These are phyloP conservation scores for Closterium sp. DNA, from an alignment of 139 green algal genomes.

Conservation along the genomic window DNA sequence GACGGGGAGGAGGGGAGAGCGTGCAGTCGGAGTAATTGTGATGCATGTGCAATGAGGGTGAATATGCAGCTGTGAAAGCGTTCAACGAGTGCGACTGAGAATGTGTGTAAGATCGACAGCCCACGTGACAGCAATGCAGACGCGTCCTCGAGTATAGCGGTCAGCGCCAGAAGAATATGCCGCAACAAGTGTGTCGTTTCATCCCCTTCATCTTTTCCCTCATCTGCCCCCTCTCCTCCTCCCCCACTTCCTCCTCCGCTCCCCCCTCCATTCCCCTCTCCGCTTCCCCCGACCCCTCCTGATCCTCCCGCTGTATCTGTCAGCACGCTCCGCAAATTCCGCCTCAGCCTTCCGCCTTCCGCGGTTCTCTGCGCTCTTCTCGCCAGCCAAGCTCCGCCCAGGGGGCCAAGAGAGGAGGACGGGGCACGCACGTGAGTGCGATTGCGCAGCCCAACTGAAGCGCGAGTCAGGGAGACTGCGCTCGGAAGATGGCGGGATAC, in stretches of 20 bases:
- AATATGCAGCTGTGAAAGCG: neutral
- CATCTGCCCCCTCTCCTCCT: neutral
- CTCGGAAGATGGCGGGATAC: neutral
- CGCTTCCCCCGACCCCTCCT: neutral
- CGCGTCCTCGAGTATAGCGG: neutral
- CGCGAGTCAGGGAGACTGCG: neutral
- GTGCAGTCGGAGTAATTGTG: neutral
- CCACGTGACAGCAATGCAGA: neutral
- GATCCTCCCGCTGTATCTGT: neutral
- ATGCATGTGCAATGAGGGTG: neutral
- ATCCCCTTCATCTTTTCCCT: neutral
- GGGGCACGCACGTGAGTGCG: neutral
- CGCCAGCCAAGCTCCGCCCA: neutral
- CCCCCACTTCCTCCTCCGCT: neutral
- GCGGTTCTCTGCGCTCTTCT: neutral
- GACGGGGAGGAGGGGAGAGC: neutral
- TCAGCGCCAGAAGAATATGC: neutral
- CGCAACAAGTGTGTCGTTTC: neutral
- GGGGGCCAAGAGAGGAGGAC: neutral
- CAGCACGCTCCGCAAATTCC: neutral
- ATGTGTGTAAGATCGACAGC: neutral
- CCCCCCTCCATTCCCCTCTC: neutral
- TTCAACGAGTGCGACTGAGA: neutral
- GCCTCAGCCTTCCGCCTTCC: neutral
- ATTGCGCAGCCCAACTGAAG: neutral